Base-by-base conservation (phyloP, 495 filamentous ascomycete species). In the Xylaria palmicola region DNA sequence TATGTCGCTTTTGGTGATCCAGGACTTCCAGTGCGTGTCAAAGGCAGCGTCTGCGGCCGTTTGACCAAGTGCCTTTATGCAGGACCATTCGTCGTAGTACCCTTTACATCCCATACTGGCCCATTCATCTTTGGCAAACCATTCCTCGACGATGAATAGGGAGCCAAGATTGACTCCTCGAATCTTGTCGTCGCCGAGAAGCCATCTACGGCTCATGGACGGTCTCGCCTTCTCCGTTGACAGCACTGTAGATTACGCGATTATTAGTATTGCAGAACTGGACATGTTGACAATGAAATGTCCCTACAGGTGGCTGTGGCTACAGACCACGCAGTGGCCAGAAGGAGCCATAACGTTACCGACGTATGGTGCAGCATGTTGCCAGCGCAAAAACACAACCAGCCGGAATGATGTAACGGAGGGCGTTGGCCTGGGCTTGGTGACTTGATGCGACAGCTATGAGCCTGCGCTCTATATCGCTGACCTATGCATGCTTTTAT, bases 91-190 rank as follows among this genome's bases (percentile, higher is more conserved):
- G 36, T 77, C 79, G 4, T 73, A 65, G 10, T 67, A 61, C 20
- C 58, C 70, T 26, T 68, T 75, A 62, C 85, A 86, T 43, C 85
- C 83, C 73, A 86, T 83, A 29, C 62, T 62, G 1, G 24, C 64
- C 81, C 81, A 86, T 48, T 74, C 75, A n/a, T 63, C 67, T 20
- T 60, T 52, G 9, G 75, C 75, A 57, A 86, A 77, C 83, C 83
- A 86, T 8, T 82, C 80, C 68, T 86, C 84, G 51, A 86, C 69
- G 26, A 84, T 68, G 61, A 86, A 86, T 13, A 81, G 72, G 13
- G 79, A 78, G 20, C 85, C 82, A 5, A 86, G 70, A 60, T 86
- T 84, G 6, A 87, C 83, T 19, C 84, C 83, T 5, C 82, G 80
- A 51, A 87, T 79, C 66, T 83, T 85, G 7, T 40, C 51, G 52